These are phyloP conservation scores for Bolboschoenus planiculmis DNA, from an alignment of 176 grass and related monocot genomes.

Conservation along the genomic window DNA sequence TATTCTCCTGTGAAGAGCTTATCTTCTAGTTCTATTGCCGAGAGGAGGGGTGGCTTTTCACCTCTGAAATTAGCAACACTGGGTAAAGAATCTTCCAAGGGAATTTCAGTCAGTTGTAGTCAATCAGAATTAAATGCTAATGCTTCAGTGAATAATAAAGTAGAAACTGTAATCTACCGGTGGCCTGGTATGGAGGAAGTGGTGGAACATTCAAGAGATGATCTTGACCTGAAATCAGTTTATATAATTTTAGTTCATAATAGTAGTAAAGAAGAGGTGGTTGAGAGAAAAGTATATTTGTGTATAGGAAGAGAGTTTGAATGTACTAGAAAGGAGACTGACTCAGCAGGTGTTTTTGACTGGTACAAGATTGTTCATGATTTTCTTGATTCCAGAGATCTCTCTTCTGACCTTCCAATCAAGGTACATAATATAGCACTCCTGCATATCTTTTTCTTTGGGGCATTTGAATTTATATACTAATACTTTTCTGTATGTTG, in stretches of 20 bases:
- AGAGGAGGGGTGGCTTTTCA: constrained; percentile 92
- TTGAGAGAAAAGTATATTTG: constrained; percentile 40
- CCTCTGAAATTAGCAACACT: constrained; percentile 64
- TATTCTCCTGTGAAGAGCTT: constrained; percentile 44
- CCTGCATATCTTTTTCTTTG: neutral
- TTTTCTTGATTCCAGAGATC: constrained; percentile 54
- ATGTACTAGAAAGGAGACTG: constrained; percentile 19
- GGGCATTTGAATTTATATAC: neutral
- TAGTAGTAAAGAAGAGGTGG: constrained; percentile 39
- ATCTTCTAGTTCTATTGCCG: constrained; percentile 59
- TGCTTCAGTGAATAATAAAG: constrained; percentile 33
- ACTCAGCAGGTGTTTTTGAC: constrained; percentile 39
- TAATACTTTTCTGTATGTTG: neutral
- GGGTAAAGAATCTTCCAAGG: constrained; percentile 56
- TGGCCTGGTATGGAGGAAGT: constrained; percentile 86
- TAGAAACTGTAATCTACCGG: constrained; percentile 38
- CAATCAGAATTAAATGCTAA: constrained; percentile 30
- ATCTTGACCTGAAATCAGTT: constrained; percentile 76
- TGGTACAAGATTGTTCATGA: constrained; percentile 53
- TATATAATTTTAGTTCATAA: constrained; percentile 66
- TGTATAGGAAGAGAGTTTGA: constrained; percentile 75
- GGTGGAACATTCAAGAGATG: constrained; percentile 36
- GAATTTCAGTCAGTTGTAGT: constrained; percentile 20
- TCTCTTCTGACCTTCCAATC: constrained; percentile 50
- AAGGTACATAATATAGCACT: constrained; percentile 37